Conservation (phyloP, 1,284 basidiomycete species). For the Puccinia hordei region DNA sequence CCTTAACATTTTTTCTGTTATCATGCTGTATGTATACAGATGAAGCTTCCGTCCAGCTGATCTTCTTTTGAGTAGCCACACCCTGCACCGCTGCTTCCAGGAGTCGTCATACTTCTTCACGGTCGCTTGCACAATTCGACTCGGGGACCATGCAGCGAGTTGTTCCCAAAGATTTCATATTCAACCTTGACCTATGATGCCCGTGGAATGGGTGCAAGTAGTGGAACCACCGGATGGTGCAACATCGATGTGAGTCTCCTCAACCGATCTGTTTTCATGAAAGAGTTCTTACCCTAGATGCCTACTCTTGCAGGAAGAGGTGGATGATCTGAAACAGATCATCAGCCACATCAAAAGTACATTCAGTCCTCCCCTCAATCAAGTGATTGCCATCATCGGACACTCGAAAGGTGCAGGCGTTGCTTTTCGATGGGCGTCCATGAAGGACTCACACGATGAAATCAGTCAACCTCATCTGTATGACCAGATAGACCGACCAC, state of each 20-base stretch:
- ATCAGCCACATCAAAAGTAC: conserved; percentile 18
- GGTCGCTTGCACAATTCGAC: conserved; percentile 24
- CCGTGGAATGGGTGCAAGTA: conserved; percentile 39
- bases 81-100: conserved; percentile 26
- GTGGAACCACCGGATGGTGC: conserved; percentile 32
- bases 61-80: background rate
- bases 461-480: conserved; percentile 8
- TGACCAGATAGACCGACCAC: conserved; percentile 21
- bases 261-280: background rate
- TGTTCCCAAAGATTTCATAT: conserved; percentile 15
- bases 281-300: background rate
- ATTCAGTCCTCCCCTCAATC: conserved; percentile 18
- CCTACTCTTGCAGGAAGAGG: conserved; percentile 10
- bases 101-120: conserved; percentile 36
- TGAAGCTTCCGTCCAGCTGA: background rate
- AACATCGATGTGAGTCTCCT: conserved; percentile 38
- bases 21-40: background rate
- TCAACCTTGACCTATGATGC: conserved; percentile 34
- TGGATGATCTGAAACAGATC: conserved; percentile 21
- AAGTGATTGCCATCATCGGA: conserved; percentile 25
- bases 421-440: conserved; percentile 16
- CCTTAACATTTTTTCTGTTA: background rate
- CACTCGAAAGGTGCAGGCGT: conserved; percentile 35
- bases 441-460: background rate
- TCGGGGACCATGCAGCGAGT: conserved; percentile 29